Evolutionary conservation across 2,329 filamentous ascomycete species (phyloP), one percentile per base, ranked within the genome.

Genomic region (Alternaria solani): DNA sequence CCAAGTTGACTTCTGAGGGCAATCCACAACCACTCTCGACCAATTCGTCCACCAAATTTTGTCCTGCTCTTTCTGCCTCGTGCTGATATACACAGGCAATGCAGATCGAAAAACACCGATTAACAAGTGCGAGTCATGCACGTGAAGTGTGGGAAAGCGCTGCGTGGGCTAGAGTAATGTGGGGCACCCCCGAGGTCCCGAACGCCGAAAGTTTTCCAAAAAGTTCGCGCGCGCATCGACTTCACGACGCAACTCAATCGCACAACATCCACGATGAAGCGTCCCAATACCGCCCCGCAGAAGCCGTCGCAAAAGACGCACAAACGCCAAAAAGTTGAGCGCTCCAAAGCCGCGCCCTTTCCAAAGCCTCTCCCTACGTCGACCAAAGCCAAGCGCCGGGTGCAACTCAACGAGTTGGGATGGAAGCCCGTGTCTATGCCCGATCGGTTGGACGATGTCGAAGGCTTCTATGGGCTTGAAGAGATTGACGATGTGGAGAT

Each of bases 401-500:
- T 81, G 16, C 73, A 75, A 38, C 70, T 86, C 34, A 83, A 88
- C 60, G 81, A 85, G 39, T 79, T 90, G 57, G 80, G 82, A 71
- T 91, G 88, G 88, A 86, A 85, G 62, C 83, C 87, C 20, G 87
- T 95, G 4, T 75, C 81, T 36, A 81, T 90, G 69, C 92, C 92
- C 7, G 91, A 94, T 73, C 88, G 91, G 74, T 84, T 94, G 69
- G 89, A 94, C 46, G 92, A 97, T 80, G 92, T 92, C n/a, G 93
- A 96, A 65, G 95, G 95, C 0, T 97, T 99, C 77, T 96, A 90
- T 70, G 93, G 92, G 0, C 81, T 99, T 2, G 93, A 99, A 72
- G 94, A 98, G 72, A 90, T 98, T 47, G 92, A 96, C 16, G 93
- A 92, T 52, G 92, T 99, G 1, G 91, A 97, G 30, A 85, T 99